A percentile compares a stretch with the other conserved stretches of the same genome.
phyloP scores from a whole-genome alignment of 2,329 filamentous ascomycete genomes.

The Fusarium armeniacum region DNA sequence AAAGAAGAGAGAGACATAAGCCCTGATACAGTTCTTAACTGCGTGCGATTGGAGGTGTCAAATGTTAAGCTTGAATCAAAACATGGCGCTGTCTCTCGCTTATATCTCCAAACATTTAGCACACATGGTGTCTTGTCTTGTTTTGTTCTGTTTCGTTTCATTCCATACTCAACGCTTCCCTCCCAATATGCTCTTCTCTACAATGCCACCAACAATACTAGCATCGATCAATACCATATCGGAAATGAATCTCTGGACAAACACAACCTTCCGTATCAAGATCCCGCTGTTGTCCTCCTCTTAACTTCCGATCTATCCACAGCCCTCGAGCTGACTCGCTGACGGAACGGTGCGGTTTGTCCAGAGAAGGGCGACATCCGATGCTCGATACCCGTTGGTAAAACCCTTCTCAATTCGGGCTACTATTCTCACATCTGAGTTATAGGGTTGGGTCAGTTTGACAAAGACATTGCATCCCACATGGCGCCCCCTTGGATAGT shows the following conservation, averaged over 20 bases:
- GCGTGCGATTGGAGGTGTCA: slow-evolving; percentile 3
- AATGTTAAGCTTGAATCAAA: slow-evolving; percentile 36
- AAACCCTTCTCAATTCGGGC: not conserved
- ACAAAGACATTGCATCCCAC: slow-evolving; percentile 44
- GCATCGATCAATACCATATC: not conserved
- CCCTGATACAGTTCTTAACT: not conserved
- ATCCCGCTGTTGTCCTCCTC: slow-evolving; percentile 34
- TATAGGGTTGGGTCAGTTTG: slow-evolving; percentile 20
- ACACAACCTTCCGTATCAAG: slow-evolving; percentile 22
- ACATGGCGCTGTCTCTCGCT: slow-evolving; percentile 42
- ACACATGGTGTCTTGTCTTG: slow-evolving; percentile 27
- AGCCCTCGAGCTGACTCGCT: slow-evolving; percentile 27
- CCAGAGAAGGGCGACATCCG: slow-evolving; percentile 14
- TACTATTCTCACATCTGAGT: slow-evolving; percentile 5
- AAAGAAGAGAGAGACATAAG: slow-evolving; percentile 12
- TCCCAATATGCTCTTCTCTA: not conserved
- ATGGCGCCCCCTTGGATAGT: slow-evolving; percentile 8
- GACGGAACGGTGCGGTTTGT: slow-evolving; percentile 12
- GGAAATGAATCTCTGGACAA: slow-evolving; percentile 22
- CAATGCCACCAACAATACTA: not conserved
- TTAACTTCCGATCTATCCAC: slow-evolving; percentile 22
- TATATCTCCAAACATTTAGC: slow-evolving; percentile 22
- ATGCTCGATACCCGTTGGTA: slow-evolving; percentile 11
- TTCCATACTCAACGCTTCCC: not conserved
- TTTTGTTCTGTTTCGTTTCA: slow-evolving; percentile 21